Evolutionary conservation across 1,284 basidiomycete genomes (phyloP), one percentile per base, ranked within the genome.

Genomic region (Stygiomarasmius scandens): DNA sequence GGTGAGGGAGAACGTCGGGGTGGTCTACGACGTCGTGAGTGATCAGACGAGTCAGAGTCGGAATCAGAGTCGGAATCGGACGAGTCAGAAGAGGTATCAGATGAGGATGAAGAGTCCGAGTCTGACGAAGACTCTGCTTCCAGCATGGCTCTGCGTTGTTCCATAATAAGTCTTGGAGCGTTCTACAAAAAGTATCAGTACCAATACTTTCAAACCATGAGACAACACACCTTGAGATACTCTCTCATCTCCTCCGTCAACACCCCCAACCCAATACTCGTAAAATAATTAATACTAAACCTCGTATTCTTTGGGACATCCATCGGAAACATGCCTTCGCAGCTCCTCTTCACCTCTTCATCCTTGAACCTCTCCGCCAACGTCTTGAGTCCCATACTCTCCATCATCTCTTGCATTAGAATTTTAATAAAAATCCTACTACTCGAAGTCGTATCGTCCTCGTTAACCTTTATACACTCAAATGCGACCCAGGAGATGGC

Each of bases 391-490:
- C 97, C 96, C 84, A 99, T 89, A 60, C 87, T 85, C 77, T 98
- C 96, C 77, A 91, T 90, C 79, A 99, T 86, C 75, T 99, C 97
- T 60, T 87, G 86, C 82, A 98, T 89, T 77, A 98, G 78, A 66
- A 98, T 98, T 77, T 99, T 99, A 72, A 98, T 79, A 71, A 99
- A 99, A 71, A 99, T 99, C 79, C 97, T 93, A 63, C 90, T 92
- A 65, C 92, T 95, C 23, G 91, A 93, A 0, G 96, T 99, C 23
- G 96, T 99, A 63, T 98, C 96, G 57, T 99, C 96, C 73, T 99
- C 96, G 67, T 94, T 99, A 79, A 99, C 90, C 72, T 90, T 93
- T 65, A 99, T 83, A 44, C 86, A 86, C 62, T 90, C 87, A 49
- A 99, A 80, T 0, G 88, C 88, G 8, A 87, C 81, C 96, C 96